Base-by-base conservation (phyloP, 805 yeast genomes). In the Kurtzmaniella cleridarum region DNA sequence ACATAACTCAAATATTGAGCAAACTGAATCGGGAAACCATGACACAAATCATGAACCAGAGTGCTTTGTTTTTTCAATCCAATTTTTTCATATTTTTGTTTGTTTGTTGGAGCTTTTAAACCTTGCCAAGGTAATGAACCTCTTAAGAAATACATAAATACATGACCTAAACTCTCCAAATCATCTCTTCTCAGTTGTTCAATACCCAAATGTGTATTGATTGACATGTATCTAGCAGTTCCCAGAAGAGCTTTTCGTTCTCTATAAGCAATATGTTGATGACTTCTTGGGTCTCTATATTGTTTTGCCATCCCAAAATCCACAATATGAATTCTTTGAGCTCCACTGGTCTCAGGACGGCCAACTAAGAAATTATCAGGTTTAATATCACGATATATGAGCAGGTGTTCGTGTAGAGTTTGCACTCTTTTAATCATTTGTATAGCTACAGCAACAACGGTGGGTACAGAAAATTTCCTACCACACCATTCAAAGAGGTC, bases 121-220 rank as follows among this genome's bases (percentile, higher is more conserved):
- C 98, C 98, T 70, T 93, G 98, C 98, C 98, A 93, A 45, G 98
- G 98, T 55, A 93, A 71, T 42, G 87, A 86, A 34, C 98, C 98
- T 52, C 95, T 78, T 48, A 91, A 64, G 63, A 93, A 93, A 65
- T 93, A 93, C 71, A 93, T 85, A 56, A 93, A 88, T 7, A 93
- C 98, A 62, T 93, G 97, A 27, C 97, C 98, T 56, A 93, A 73
- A 40, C 95, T 87, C 68, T 93, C 98, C 56, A 93, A 75, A 64
- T 93, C 98, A 57, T 93, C 98, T 54, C 98, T 76, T 59, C 98
- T 81, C 54, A 87, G 81, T 69, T 93, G 98, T 63, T 93, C 98
- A 54, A 97, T 79, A 35, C 98, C 98, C 53, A 93, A 69, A 64
- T 93, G 98, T 8, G 98, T 93, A 67, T 93, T 93, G 49, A 93